Base-by-base conservation (phyloP, 2,329 filamentous ascomycete genomes). In the Ampelomyces quisqualis region DNA sequence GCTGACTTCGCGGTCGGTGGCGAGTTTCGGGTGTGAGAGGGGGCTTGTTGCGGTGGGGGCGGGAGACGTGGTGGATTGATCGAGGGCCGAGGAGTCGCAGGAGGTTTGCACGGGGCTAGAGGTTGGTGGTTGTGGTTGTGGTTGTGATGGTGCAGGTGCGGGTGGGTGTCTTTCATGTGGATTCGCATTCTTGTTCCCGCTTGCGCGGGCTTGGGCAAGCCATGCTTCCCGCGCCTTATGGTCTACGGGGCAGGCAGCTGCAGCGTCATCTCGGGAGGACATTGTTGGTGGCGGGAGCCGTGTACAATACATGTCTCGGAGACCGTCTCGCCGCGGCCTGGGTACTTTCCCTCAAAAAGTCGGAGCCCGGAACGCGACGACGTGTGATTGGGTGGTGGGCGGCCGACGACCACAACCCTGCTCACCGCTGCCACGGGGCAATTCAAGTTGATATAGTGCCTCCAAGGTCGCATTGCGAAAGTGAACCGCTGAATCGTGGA, bases 211-310 rank as follows among this genome's bases (percentile, higher is more conserved):
- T 62, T 88, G 82, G 42, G 79, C 76, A 24, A 97, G 79, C 91
- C 91, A 98, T 58, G 85, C 82, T 59, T 90, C 86, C 58, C 93
- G 85, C 37, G 89, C 86, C 60, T 88, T 87, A 72, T 90, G 86
- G 71, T 97, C 90, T 60, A 97, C 89, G 4, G 93, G 93, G 62
- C 93, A 97, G 43, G 65, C 60, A 51, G 62, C 53, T 26, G 62
- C 57, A 14, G 60, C 46, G 7, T 72, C 68, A 38, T 68, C 57
- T 36, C 55, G 36, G 15, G 60, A 56, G 31, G 56, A 52, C 56
- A 64, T 63, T 39, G 47, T 49, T 30, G 47, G n/a, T n/a, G n/a
- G n/a, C n/a, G n/a, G n/a, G n/a, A n/a, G n/a, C n/a, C n/a, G n/a
- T n/a, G n/a, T n/a, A n/a, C 34, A 41, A 8, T 13, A 28, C 28